Conservation (phyloP, 768 basidiomycete species). For the Omphalotus guepiniiformis region DNA sequence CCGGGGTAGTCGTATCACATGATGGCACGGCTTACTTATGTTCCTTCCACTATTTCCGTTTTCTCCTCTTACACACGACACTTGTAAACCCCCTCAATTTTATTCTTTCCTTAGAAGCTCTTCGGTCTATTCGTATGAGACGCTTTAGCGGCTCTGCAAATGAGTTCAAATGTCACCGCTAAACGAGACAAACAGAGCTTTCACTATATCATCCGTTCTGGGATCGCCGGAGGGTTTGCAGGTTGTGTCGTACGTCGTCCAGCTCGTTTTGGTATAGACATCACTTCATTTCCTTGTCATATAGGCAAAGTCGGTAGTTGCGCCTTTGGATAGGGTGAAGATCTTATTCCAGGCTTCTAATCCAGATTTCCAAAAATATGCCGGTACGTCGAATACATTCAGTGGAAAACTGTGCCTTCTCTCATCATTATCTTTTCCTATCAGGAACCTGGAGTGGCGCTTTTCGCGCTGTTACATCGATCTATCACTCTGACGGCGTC, state of each 20-base stretch:
- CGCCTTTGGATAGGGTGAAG: slow-evolving; percentile 96
- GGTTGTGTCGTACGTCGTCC: slow-evolving; percentile 78
- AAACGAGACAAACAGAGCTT: slow-evolving; percentile 50
- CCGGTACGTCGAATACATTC: slow-evolving; percentile 49
- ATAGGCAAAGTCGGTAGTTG: slow-evolving; percentile 92
- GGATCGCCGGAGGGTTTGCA: slow-evolving; percentile 89
- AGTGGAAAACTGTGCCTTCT: not conserved
- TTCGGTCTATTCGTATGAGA: slow-evolving; percentile 17
- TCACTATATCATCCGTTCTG: slow-evolving; percentile 69
- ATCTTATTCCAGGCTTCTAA: slow-evolving; percentile 98
- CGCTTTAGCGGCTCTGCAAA: slow-evolving; percentile 30
- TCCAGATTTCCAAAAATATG: slow-evolving; percentile 90
- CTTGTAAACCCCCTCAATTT: not conserved
- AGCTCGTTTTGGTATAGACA: slow-evolving; percentile 7
- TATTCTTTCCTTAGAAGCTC: not conserved
- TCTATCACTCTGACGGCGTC: slow-evolving; percentile 63
- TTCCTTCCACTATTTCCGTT: not conserved
- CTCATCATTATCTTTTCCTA: too few relatives aligned
- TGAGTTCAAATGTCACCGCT: slow-evolving; percentile 56
- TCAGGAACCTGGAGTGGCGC: slow-evolving; percentile 91
- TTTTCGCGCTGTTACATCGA: slow-evolving; percentile 67
- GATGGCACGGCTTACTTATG: too few relatives aligned
- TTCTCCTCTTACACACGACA: not conserved
- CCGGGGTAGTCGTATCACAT: too few relatives aligned
- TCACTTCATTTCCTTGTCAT: too few relatives aligned